Conservation (phyloP, 305 asterid species). For the Solanum chacoense region DNA sequence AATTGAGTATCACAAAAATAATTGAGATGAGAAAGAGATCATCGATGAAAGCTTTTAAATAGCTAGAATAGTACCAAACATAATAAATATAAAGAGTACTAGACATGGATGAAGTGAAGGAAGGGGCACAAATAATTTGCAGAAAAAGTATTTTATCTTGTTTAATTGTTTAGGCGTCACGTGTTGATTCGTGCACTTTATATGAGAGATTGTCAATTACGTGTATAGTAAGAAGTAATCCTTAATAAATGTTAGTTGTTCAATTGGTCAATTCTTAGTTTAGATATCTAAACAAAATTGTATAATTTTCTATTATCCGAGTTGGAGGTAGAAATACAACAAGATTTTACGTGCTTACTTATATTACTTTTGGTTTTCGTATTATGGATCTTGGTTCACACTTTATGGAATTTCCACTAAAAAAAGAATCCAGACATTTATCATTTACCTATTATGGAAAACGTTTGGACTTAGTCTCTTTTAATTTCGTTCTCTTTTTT, state of each 20-base stretch:
- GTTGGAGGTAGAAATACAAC: neutral
- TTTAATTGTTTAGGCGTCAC: neutral
- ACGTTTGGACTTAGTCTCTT: neutral
- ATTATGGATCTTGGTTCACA: neutral
- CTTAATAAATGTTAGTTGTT: neutral
- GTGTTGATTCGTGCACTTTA: neutral
- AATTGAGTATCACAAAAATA: neutral
- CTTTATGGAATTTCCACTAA: neutral
- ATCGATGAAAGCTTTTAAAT: neutral
- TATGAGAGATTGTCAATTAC: neutral
- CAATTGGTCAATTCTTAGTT: neutral
- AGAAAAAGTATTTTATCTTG: neutral
- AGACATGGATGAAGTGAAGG: neutral
- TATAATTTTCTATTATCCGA: neutral
- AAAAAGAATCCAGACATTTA: neutral
- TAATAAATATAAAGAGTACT: too few relatives aligned
- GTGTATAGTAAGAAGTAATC: neutral
- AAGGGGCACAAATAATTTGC: neutral
- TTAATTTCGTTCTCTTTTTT: neutral
- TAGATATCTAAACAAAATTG: neutral
- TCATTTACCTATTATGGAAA: neutral
- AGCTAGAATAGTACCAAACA: neutral
- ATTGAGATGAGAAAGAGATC: neutral
- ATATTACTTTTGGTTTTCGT: neutral
- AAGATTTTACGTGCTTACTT: neutral